These are phyloP conservation scores for Bauhinia variegata DNA, from an alignment of 306 rosid species.

Conservation along the genomic window DNA sequence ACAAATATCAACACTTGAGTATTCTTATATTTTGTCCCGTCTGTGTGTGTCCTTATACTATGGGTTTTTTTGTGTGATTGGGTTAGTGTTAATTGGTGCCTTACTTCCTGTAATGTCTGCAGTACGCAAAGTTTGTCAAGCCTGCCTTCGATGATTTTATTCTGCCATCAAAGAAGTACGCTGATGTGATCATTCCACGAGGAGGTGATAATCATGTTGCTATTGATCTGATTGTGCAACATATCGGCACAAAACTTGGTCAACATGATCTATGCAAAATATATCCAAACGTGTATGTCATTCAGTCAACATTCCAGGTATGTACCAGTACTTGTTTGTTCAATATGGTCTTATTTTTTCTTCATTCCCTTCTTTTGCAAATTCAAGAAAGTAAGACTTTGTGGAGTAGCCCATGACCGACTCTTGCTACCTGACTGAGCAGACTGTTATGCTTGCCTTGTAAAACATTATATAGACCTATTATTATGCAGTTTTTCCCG, in stretches of 20 bases:
- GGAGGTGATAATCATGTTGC: conserved; percentile 99
- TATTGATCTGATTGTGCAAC: conserved; percentile 96
- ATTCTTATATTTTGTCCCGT: too few species aligned
- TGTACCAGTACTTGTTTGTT: conserved; percentile 14
- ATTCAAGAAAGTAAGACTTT: conserved; percentile 1
- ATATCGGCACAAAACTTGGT: conserved; percentile 91
- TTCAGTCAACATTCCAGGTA: conserved; percentile 99
- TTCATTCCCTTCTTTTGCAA: background rate
- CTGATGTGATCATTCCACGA: conserved; percentile 96
- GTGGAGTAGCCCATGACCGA: background rate
- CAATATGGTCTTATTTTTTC: background rate
- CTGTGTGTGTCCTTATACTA: too few species aligned
- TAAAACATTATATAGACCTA: conserved; percentile 24
- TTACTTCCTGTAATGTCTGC: conserved; percentile 39
- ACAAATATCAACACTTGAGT: too few species aligned
- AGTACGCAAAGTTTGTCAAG: conserved; percentile 98
- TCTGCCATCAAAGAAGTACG: conserved; percentile 96
- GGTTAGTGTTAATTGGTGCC: background rate
- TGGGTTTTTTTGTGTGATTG: too few species aligned
- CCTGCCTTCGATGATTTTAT: conserved; percentile 99
- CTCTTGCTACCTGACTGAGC: conserved; percentile 2
- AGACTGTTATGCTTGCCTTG: background rate
- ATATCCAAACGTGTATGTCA: conserved; percentile 83
- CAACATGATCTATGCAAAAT: conserved; percentile 96
- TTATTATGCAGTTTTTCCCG: background rate